Base-by-base conservation (phyloP, 2,329 filamentous ascomycete species). In the Metarhizium sp. region DNA sequence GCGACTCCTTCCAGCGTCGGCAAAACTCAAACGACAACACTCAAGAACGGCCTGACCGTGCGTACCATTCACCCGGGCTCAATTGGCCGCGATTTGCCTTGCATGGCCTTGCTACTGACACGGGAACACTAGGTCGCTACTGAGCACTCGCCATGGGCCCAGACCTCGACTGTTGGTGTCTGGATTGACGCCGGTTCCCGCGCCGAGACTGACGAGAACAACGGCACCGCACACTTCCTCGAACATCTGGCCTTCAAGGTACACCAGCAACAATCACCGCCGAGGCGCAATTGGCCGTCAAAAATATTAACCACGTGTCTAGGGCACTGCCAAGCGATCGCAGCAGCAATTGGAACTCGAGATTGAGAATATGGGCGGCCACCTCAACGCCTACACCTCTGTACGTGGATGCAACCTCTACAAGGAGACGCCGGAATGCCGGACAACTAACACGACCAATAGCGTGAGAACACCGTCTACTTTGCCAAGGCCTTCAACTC, bases 221-320 rank as follows among this genome's bases (percentile, higher is more conserved):
- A 97, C 80, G 94, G 94, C 77, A 99, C 94, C 67, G 94, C 94
- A 70, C 94, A 99, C 80, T 99, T 99, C 82, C 85, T 99, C 68
- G 94, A 99, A 83, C 94, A 99, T 80, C 84, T 99, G 75, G 95
- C 95, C 67, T 99, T 99, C 86, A 99, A 99, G 90, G 91, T 95
- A 82, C 65, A 64, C 3, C 25, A 55, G 10, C 53, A 25, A 30
- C 48, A 14, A n/a, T n/a, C 20, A 30, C 32, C 52, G 40, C 8
- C 45, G 10, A 46, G 8, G 14, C 18, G 16, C 29, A n/a, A 47
- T 42, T 29, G 38, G 25, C 20, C 20, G 10, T 45, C n/a, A 20
- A 14, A 14, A n/a, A 16, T 51, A 50, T 48, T 60, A 38, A 59
- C 50, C 11, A 2, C 7, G 18, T 20, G 3, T 1, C 1, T 54